Conservation (phyloP, 2,329 filamentous ascomycete genomes). For the Aaosphaeria pasadenensis region DNA sequence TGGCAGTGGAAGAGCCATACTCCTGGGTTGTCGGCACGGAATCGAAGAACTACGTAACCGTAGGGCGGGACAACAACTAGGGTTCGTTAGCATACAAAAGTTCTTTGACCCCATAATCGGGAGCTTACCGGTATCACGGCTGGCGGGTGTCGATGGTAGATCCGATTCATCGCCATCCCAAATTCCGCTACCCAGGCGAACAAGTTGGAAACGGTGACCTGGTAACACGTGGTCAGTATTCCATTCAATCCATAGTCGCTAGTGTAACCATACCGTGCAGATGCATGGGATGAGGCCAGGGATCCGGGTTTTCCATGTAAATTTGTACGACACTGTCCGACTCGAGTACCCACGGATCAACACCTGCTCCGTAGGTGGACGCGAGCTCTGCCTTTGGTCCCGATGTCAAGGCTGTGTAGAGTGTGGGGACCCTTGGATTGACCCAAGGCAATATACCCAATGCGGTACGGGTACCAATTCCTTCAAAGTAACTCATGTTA, state of each 20-base stretch:
- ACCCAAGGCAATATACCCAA: slow-evolving; percentile 66
- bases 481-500: slow-evolving; percentile 60
- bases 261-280: slow-evolving; percentile 18
- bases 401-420: slow-evolving; percentile 70
- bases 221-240: background rate
- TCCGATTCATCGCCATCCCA: slow-evolving; percentile 41
- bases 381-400: slow-evolving; percentile 49
- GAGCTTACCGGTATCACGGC: slow-evolving; percentile 27
- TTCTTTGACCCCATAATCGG: too few relatives aligned
- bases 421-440: slow-evolving; percentile 68
- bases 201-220: slow-evolving; percentile 45
- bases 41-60: slow-evolving; percentile 41
- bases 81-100: too few relatives aligned
- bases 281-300: slow-evolving; percentile 42
- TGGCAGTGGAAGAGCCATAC: slow-evolving; percentile 37
- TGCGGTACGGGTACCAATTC: slow-evolving; percentile 51
- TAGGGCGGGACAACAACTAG: slow-evolving; percentile 42
- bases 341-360: slow-evolving; percentile 41
- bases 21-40: slow-evolving; percentile 36
- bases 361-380: slow-evolving; percentile 49
- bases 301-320: slow-evolving; percentile 36
- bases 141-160: slow-evolving; percentile 37
- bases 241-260: too few relatives aligned
- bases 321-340: slow-evolving; percentile 34
- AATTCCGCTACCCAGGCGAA: slow-evolving; percentile 39